phyloP scores from a whole-genome alignment of 2,329 filamentous ascomycete genomes.

The Thermoascus crustaceus region DNA sequence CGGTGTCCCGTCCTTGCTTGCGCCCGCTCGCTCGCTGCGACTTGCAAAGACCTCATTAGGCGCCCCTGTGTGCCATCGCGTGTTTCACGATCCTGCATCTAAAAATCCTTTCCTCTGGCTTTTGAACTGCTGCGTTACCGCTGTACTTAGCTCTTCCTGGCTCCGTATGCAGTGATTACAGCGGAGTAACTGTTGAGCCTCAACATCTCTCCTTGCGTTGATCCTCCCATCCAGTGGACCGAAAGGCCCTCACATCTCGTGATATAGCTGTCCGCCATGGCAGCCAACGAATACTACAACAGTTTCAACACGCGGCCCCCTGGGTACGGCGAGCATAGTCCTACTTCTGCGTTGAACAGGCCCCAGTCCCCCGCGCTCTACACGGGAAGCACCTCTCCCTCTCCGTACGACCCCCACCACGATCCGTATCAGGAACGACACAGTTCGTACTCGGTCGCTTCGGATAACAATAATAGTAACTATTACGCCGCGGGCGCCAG shows the following conservation, averaged over 20 bases:
- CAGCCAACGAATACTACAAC: conserved; percentile 60
- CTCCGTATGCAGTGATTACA: too few species aligned
- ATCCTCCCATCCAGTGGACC: too few species aligned
- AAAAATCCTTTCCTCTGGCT: too few species aligned
- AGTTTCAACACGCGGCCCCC: conserved; percentile 26
- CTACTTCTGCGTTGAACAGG: conserved; percentile 29
- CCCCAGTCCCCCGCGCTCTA: conserved; percentile 14
- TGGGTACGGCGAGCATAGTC: conserved; percentile 27
- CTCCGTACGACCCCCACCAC: conserved; percentile 39
- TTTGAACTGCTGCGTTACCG: too few species aligned
- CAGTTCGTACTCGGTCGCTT: conserved; percentile 29
- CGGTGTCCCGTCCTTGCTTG: too few species aligned
- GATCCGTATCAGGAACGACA: conserved; percentile 30
- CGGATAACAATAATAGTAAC: conserved; percentile 27
- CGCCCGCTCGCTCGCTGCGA: too few species aligned
- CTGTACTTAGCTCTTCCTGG: too few species aligned
- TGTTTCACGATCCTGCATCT: too few species aligned
- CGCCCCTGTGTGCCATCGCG: too few species aligned
- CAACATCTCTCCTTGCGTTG: too few species aligned
- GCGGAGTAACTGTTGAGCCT: too few species aligned
- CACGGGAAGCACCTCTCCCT: conserved; percentile 12
- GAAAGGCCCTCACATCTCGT: neutral
- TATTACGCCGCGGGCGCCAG: conserved; percentile 24
- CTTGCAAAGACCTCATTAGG: too few species aligned
- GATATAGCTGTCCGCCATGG: conserved; percentile 42